phyloP scores from a whole-genome alignment of 2,329 filamentous ascomycete species.

The Aspergillus aculeatus region DNA sequence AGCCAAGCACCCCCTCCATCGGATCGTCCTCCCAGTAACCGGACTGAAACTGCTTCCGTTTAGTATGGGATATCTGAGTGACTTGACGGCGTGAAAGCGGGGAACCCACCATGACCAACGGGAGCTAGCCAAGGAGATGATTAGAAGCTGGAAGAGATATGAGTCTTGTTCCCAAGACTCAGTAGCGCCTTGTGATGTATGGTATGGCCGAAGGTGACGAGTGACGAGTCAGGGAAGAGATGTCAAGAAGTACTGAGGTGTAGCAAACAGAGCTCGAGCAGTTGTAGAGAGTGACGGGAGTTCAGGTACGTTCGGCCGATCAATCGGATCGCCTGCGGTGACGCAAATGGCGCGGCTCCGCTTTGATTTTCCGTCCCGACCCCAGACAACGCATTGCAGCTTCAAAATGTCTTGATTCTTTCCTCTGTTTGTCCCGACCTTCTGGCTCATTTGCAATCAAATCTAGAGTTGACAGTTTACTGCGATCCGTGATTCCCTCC shows the following conservation, averaged over 20 bases:
- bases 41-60: slow-evolving; percentile 40
- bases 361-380: slow-evolving; percentile 43
- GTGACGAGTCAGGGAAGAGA: neutral
- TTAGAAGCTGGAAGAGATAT: neutral
- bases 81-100: neutral
- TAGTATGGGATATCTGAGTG: neutral
- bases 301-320: slow-evolving; percentile 9
- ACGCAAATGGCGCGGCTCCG: slow-evolving; percentile 36
- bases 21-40: slow-evolving; percentile 55
- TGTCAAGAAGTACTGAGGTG: neutral
- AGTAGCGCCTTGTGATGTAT: neutral
- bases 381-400: slow-evolving; percentile 23
- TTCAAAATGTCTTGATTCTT: neutral
- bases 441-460: neutral
- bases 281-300: neutral
- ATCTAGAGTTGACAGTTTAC: neutral
- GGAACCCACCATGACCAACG: slow-evolving; percentile 27
- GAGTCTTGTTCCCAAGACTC: neutral
- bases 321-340: slow-evolving; percentile 28
- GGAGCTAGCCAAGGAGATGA: neutral
- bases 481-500: neutral
- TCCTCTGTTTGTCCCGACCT: neutral
- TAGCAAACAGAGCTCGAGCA: neutral
- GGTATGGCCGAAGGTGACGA: neutral
- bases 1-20: slow-evolving; percentile 54